Evolutionary conservation across 192 early-diverging fungal genomes (phyloP), one percentile per base, ranked within the genome.

Genomic region (Helicostylum pulchrum): DNA sequence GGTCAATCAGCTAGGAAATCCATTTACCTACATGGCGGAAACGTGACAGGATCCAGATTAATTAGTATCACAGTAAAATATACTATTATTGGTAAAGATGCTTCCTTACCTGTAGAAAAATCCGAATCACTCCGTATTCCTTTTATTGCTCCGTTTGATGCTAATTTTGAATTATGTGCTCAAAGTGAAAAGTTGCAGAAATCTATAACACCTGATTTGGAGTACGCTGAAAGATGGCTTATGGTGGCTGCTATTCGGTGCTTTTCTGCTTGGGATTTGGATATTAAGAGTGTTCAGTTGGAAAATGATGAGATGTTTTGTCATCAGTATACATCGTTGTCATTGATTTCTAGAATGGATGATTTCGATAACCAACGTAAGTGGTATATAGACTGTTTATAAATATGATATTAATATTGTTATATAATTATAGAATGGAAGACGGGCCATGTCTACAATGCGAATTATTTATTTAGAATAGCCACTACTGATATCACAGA

Each of bases 111-210:
- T 67, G 80, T 84, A 39, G 77, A 87, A 36, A 87, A 87, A 50
- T 67, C 64, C 39, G 83, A 88, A 53, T 70, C 77, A 4, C 65
- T 83, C 31, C 64, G 83, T 30, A 71, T 89, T 9, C 69, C 72
- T 1, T 89, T 87, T 68, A 71, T 78, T 26, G 56, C 64, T 0
- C 80, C 85, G 8, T 89, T 89, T 73, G 78, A 79, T 34, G 66
- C 72, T 2, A 54, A 67, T 4, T 87, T 82, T 53, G 70, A 74
- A 42, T 62, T 67, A 20, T 58, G 49, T 63, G 48, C 61, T 26
- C 69, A 76, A 47, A 54, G 51, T 53, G 69, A 77, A 68, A 54
- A 56, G 43, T 70, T 61, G 15, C 69, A 70, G 31, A 44, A 68
- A 14, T 14, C 63, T 4, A 60, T 62, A 17, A 49, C 61, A 8